Evolutionary conservation across 2,329 filamentous ascomycete genomes (phyloP), one percentile per base, ranked within the genome.

Genomic region (Aspergillus quadricinctus): DNA sequence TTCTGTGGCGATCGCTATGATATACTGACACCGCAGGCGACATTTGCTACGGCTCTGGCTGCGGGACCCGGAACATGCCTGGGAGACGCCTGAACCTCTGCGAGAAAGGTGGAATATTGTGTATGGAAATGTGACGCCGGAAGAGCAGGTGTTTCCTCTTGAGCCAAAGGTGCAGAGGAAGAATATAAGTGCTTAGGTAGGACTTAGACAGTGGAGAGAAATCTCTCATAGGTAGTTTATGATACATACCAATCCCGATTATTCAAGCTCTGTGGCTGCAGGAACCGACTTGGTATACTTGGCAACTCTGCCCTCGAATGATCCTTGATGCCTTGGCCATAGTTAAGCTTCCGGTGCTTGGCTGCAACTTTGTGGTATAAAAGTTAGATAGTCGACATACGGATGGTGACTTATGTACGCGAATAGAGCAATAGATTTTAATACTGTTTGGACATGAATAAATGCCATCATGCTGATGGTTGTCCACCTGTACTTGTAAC

Each of bases 11-110:
- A n/a, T n/a, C n/a, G n/a, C n/a, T n/a, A n/a, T n/a, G n/a, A 11
- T 4, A 14, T 46, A 14, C 27, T 14, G 25, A 29, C 29, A 21
- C 17, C 4, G 6, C 17, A 74, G 72, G 53, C 72, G 78, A 17
- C 79, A 81, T 69, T 60, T 81, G 4, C 56, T 81, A 1, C 66
- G 78, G 7, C 65, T 81, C 17, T 81, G 78, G 78, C 64, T 80
- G 53, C 69, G 77, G 11, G 77, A 81, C 56, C 72, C 74, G 3
- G 77, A 80, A 55, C 64, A 75, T 61, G 74, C 73, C 1, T 81
- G 78, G 78, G 59, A 71, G 10, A 79, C 72, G 1, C 78, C 78
- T 0, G 63, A 63, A 17, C 62, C 63, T 5, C 61, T 80, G 29
- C 57, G 67, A 49, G 54, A 58, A 17, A 68, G 74, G 25, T 80